A percentile compares a stretch with the other conserved stretches of the same genome.
phyloP scores from a whole-genome alignment of 2,329 filamentous ascomycete genomes.

The Penicillium sp. region DNA sequence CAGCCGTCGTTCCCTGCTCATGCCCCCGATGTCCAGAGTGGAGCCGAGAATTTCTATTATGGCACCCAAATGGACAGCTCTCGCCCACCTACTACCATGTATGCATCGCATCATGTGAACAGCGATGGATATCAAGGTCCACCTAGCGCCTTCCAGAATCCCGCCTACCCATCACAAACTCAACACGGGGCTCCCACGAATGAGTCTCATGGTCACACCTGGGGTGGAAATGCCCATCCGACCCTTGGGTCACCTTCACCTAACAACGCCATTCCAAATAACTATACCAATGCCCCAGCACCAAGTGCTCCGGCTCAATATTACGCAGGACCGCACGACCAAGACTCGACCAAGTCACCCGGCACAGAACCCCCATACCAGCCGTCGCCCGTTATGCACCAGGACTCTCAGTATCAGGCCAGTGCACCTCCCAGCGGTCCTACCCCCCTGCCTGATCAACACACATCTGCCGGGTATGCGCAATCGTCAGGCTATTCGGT shows the following conservation, averaged over 20 bases:
- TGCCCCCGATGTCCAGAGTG: slow-evolving; percentile 14
- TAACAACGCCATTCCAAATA: slow-evolving; percentile 9
- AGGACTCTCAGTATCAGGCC: slow-evolving; percentile 25
- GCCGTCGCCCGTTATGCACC: slow-evolving; percentile 19
- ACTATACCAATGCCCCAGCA: slow-evolving; percentile 9
- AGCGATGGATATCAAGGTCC: slow-evolving; percentile 14
- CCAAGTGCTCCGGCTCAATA: slow-evolving; percentile 16
- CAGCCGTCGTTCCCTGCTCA: slow-evolving; percentile 15
- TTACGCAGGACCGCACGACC: slow-evolving; percentile 17
- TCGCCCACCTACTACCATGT: slow-evolving; percentile 11
- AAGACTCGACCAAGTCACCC: slow-evolving; percentile 11
- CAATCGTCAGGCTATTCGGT: slow-evolving; percentile 21
- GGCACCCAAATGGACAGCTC: slow-evolving; percentile 17
- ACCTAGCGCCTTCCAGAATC: slow-evolving; percentile 7
- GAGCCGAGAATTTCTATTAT: slow-evolving; percentile 28
- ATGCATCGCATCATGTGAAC: slow-evolving; percentile 15
- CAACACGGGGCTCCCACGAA: slow-evolving; percentile 9
- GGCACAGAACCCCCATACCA: slow-evolving; percentile 20
- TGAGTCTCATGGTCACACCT: slow-evolving; percentile 16
- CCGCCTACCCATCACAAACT: slow-evolving; percentile 16
- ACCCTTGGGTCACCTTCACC: slow-evolving; percentile 21
- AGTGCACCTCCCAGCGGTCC: slow-evolving; percentile 13
- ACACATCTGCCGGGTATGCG: slow-evolving; percentile 14
- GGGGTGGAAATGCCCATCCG: slow-evolving; percentile 22
- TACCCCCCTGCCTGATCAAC: slow-evolving; percentile 14